Evolutionary conservation across 495 filamentous ascomycete genomes (phyloP), one percentile per base, ranked within the genome.

Genomic region (Aspergillus indologenus): DNA sequence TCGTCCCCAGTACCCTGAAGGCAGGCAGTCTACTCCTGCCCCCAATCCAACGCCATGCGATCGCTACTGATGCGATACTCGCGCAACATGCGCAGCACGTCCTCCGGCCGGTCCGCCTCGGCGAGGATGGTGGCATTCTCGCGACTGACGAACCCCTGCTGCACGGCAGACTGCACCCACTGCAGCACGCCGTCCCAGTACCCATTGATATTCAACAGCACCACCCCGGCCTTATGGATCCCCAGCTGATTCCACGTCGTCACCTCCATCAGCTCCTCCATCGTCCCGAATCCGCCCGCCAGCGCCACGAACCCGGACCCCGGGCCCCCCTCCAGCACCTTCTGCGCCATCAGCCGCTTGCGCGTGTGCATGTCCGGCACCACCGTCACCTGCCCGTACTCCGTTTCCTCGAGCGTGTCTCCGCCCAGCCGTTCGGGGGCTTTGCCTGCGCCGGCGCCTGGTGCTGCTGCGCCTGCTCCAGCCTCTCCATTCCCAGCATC

Each of bases 171-270:
- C 62, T 80, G 80, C 58, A 96, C 86, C 94, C 95, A 98, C 14
- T 76, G 65, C 59, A 96, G 62, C 57, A 98, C 70, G 4, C 91
- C 91, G 76, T 96, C 85, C 79, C 92, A 98, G 69, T 93, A 98
- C 1, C 92, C 92, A 53, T 90, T 86, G 26, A 93, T 81, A 73
- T 98, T 98, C 45, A 89, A 80, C 61, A 96, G 73, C 45, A 92
- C 85, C 48, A 98, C 83, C 0, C 89, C 90, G 59, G 83, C 81
- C 57, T 80, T 82, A 71, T 98, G 94, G 60, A 98, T 98, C 0
- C 95, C 94, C 57, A 98, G 72, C 75, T 97, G 94, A 72, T 97
- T 98, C 94, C 94, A 98, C 14, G 94, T 98, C 29, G 87, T 88
- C 56, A 96, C 88, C 81, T 98, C 94, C 77, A 97, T 93, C 55